Conservation (phyloP, 176 grass and related monocot species). For the Rhynchospora breviuscula region DNA sequence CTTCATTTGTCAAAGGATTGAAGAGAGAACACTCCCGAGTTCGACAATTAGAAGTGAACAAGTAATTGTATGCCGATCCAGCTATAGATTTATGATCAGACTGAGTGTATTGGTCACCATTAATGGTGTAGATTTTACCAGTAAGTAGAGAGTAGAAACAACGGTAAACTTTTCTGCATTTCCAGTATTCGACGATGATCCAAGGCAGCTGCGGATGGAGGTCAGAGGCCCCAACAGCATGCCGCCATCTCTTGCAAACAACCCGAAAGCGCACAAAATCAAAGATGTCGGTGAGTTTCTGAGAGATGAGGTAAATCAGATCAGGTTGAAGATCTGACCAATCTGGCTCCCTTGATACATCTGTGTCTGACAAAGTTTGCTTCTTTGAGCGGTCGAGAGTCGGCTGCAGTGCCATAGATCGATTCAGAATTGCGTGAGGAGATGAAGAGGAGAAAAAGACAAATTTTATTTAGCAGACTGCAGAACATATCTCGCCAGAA, state of each 20-base stretch:
- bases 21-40: background rate
- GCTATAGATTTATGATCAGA: background rate
- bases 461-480: too few species aligned
- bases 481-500: too few species aligned
- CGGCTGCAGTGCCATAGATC: too few species aligned
- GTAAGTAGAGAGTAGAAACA: background rate
- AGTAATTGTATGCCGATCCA: background rate
- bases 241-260: background rate
- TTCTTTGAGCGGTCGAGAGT: too few species aligned
- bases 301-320: background rate
- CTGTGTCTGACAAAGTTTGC: too few species aligned
- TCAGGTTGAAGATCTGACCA: too few species aligned
- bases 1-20: background rate
- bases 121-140: background rate
- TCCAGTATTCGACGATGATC: background rate
- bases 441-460: too few species aligned
- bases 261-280: background rate
- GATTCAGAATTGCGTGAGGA: too few species aligned
- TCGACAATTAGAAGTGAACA: background rate
- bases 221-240: background rate
- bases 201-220: background rate
- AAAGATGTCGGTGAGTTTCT: background rate
- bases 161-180: background rate
- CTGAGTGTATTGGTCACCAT: background rate
- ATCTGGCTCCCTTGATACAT: background rate